A percentile compares a stretch with the other conserved stretches of the same genome.
These are phyloP conservation scores for Leptographium flavum DNA, from an alignment of 2,329 filamentous ascomycete species.

Conservation along the genomic window DNA sequence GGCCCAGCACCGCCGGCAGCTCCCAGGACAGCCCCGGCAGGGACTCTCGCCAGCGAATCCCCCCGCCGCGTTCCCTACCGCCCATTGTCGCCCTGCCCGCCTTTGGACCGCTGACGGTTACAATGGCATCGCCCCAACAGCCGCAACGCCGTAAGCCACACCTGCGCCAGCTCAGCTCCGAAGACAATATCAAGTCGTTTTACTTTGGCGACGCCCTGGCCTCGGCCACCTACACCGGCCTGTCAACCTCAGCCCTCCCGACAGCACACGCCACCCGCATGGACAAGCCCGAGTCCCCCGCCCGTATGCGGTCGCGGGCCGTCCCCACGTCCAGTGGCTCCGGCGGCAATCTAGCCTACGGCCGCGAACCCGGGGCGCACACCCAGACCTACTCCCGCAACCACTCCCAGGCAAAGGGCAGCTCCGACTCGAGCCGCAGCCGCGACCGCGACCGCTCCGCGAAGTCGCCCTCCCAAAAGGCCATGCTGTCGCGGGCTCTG, in stretches of 20 bases:
- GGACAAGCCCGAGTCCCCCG: not conserved
- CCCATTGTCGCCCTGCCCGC: constrained; percentile 27
- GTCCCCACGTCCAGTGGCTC: not conserved
- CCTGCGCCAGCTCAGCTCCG: constrained; percentile 10
- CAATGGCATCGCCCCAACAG: not conserved
- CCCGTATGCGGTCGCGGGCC: not conserved
- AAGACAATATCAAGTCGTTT: constrained; percentile 9
- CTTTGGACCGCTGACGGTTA: constrained; percentile 16
- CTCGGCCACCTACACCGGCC: not conserved
- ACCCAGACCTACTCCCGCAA: constrained; percentile 27
- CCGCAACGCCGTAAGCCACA: constrained; percentile 1
- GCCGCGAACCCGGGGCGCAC: not conserved
- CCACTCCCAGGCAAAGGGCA: constrained; percentile 31
- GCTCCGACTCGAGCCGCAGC: constrained; percentile 26
- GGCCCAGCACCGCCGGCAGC: constrained; percentile 11
- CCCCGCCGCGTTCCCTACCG: constrained; percentile 22
- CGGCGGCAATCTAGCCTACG: too few relatives aligned
- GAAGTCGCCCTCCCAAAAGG: constrained; percentile 64
- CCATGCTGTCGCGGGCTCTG: constrained; percentile 88
- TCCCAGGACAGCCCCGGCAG: not conserved
- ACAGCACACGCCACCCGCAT: too few relatives aligned
- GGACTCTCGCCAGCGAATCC: not conserved
- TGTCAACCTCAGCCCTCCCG: not conserved
- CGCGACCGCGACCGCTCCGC: constrained; percentile 15
- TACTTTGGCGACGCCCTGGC: constrained; percentile 9